These are phyloP conservation scores for Arbutus unedo DNA, from an alignment of 148 eudicot genomes.

Conservation along the genomic window DNA sequence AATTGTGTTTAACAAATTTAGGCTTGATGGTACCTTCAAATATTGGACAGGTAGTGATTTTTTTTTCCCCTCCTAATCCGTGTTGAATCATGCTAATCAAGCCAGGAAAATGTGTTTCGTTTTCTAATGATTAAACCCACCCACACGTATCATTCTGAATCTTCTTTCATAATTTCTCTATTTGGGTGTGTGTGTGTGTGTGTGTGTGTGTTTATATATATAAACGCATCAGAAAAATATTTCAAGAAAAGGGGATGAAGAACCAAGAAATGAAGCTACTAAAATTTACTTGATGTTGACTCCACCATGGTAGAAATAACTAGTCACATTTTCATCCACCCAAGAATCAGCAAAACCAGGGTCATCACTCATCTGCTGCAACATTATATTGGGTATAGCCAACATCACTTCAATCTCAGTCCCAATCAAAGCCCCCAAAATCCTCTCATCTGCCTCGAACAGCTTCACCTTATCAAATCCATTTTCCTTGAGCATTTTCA, in stretches of 20 bases:
- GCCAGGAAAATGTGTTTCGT: neutral
- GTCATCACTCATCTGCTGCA: constrained; percentile 61
- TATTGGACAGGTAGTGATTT: too few species aligned
- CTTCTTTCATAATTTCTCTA: neutral
- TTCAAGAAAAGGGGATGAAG: neutral
- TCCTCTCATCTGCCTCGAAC: constrained; percentile 75
- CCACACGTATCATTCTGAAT: neutral
- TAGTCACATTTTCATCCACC: constrained; percentile 82
- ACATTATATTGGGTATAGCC: constrained; percentile 83
- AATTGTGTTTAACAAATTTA: too few species aligned
- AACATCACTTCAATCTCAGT: constrained; percentile 76
- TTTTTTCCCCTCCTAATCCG: too few species aligned
- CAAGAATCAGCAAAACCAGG: constrained; percentile 60
- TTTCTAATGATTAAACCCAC: neutral
- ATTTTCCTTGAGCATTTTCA: constrained; percentile 69
- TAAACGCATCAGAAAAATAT: neutral
- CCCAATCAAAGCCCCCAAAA: constrained; percentile 63
- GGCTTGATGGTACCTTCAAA: too few species aligned
- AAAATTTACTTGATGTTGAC: constrained; percentile 65
- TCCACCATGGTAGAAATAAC: constrained; percentile 60
- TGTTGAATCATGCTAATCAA: neutral
- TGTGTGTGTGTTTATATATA: too few species aligned
- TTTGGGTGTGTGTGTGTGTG: neutral
- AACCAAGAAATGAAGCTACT: constrained; percentile 10
- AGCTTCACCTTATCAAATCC: constrained; percentile 85